A percentile compares a stretch with the other conserved stretches of the same genome.
These are phyloP conservation scores for Suillus decipiens DNA, from an alignment of 768 basidiomycete genomes.

Conservation along the genomic window DNA sequence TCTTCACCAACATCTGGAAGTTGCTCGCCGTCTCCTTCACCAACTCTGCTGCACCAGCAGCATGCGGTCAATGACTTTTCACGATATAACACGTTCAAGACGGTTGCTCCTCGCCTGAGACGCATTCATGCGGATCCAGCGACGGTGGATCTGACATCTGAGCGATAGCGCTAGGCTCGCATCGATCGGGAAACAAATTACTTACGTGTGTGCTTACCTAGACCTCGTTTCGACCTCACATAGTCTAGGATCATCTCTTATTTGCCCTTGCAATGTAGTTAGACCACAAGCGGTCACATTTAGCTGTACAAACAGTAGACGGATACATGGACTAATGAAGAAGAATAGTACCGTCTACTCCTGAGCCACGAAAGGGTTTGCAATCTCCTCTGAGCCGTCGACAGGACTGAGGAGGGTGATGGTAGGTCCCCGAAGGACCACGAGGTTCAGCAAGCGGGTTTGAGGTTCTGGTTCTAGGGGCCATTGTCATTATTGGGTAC, in stretches of 20 bases:
- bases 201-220: constrained; percentile 5
- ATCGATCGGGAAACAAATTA: neutral
- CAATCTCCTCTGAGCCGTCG: constrained; percentile 93
- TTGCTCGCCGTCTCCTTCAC: constrained; percentile 53
- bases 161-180: constrained; percentile 6
- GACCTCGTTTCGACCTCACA: constrained; percentile 8
- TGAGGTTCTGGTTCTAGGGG: constrained; percentile 63
- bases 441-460: constrained; percentile 74
- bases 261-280: constrained; percentile 18
- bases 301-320: constrained; percentile 5
- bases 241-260: constrained; percentile 17
- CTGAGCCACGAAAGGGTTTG: constrained; percentile 81
- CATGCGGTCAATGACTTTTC: constrained; percentile 16
- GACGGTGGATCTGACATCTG: constrained; percentile 19
- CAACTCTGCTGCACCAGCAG: constrained; percentile 15
- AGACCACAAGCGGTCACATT: constrained; percentile 14
- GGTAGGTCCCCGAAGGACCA: constrained; percentile 91
- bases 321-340: constrained; percentile 1
- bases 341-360: constrained; percentile 43
- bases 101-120: constrained; percentile 20
- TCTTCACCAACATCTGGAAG: constrained; percentile 62
- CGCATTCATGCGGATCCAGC: constrained; percentile 16
- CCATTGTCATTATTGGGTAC: neutral
- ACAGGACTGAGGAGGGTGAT: constrained; percentile 93
- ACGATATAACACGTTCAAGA: constrained; percentile 22